A percentile compares a stretch with the other conserved stretches of the same genome.
Conservation (phyloP, 768 basidiomycete species). For the Leccinum subgranulosum region DNA sequence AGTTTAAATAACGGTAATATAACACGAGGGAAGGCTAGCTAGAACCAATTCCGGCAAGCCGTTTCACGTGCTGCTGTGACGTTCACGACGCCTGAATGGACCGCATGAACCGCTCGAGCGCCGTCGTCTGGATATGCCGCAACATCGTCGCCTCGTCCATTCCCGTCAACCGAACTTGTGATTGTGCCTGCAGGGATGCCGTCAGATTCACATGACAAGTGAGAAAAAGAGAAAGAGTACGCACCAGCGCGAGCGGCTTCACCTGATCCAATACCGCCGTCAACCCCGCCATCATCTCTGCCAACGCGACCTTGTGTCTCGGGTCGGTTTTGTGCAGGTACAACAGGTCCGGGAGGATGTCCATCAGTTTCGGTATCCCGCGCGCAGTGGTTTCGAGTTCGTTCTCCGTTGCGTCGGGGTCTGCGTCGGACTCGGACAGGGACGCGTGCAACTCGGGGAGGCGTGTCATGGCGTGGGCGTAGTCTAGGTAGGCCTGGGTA, state of each 20-base stretch:
- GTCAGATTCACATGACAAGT: neutral
- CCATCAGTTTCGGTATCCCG: slow-evolving; percentile 61
- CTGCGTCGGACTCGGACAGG: slow-evolving; percentile 34
- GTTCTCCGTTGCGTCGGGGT: slow-evolving; percentile 43
- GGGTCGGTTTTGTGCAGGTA: slow-evolving; percentile 49
- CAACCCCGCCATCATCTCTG: slow-evolving; percentile 69
- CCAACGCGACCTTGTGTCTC: slow-evolving; percentile 67
- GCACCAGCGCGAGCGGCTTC: slow-evolving; percentile 58
- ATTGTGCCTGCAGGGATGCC: slow-evolving; percentile 30
- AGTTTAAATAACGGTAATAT: slow-evolving; percentile 21
- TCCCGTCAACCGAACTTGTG: slow-evolving; percentile 43
- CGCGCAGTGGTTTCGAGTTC: slow-evolving; percentile 63
- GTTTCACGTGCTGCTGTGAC: neutral
- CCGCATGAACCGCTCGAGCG: slow-evolving; percentile 62
- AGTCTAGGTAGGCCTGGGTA: slow-evolving; percentile 73
- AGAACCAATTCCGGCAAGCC: neutral
- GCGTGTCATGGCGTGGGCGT: slow-evolving; percentile 58
- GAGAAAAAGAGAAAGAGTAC: slow-evolving; percentile 22
- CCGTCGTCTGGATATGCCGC: slow-evolving; percentile 60
- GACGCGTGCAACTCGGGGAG: slow-evolving; percentile 54
- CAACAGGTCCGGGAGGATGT: slow-evolving; percentile 65
- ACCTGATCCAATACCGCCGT: slow-evolving; percentile 56
- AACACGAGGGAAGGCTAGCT: neutral
- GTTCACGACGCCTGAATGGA: slow-evolving; percentile 42
- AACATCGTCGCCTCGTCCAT: slow-evolving; percentile 59